Evolutionary conservation across 768 basidiomycete species (phyloP).

Genomic region (Hypholoma sublateritium): DNA sequence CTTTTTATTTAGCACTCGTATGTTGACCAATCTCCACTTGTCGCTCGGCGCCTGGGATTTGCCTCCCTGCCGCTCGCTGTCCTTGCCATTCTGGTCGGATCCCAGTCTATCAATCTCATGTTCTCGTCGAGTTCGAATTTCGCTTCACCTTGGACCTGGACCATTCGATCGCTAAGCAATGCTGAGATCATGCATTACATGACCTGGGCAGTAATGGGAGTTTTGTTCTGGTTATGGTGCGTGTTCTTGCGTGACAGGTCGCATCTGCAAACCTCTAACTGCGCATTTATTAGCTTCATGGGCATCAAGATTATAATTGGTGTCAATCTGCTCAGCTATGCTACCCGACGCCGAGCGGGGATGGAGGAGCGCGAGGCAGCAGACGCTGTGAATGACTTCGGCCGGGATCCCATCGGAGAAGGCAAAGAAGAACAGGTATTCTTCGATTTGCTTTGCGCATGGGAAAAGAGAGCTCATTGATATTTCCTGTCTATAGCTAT

Average conservation of each 20-base stretch:
- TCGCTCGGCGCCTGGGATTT: conserved; percentile 92
- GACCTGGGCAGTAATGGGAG: conserved; percentile 65
- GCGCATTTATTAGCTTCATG: conserved; percentile 56
- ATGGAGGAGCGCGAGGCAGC: conserved; percentile 76
- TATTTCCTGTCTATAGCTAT: conserved; percentile 40
- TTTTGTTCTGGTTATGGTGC: conserved; percentile 85
- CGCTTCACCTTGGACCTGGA: conserved; percentile 42
- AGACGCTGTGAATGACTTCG: conserved; percentile 84
- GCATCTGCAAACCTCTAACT: neutral
- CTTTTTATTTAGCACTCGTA: conserved; percentile 66
- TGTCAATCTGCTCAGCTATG: conserved; percentile 82
- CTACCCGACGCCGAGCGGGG: conserved; percentile 67
- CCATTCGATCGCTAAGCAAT: conserved; percentile 41
- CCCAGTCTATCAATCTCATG: conserved; percentile 66
- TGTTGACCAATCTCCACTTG: conserved; percentile 93
- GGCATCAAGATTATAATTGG: conserved; percentile 93
- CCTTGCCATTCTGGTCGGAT: conserved; percentile 72
- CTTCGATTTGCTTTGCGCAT: conserved; percentile 1
- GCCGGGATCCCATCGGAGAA: conserved; percentile 89
- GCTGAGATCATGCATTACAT: conserved; percentile 51
- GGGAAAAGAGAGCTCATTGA: neutral
- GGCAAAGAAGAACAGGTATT: conserved; percentile 80
- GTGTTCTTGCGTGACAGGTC: neutral
- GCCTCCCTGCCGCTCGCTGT: conserved; percentile 90
- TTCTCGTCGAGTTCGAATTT: conserved; percentile 47